Evolutionary conservation across 2,329 filamentous ascomycete species (phyloP).

Genomic region (Trichophyton rubrum): DNA sequence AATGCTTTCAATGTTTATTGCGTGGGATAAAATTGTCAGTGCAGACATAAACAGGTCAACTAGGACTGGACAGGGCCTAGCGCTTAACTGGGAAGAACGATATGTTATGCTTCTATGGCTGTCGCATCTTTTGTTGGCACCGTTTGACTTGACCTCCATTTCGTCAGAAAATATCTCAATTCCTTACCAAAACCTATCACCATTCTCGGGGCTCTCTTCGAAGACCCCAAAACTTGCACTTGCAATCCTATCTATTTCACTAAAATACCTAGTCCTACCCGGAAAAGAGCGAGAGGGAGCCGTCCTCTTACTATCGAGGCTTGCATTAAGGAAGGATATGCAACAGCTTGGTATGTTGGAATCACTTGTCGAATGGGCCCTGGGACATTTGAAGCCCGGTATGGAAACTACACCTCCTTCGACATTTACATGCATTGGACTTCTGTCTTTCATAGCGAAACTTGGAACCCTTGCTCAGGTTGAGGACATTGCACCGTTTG

Average conservation of each 20-base stretch:
- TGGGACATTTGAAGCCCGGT: slow-evolving; percentile 45
- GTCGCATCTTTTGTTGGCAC: slow-evolving; percentile 67
- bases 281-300: slow-evolving; percentile 86
- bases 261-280: slow-evolving; percentile 58
- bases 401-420: slow-evolving; percentile 32
- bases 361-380: slow-evolving; percentile 57
- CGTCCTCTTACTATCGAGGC: slow-evolving; percentile 64
- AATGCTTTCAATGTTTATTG: slow-evolving; percentile 62
- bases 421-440: slow-evolving; percentile 65
- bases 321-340: slow-evolving; percentile 82
- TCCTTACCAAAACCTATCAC: slow-evolving; percentile 22
- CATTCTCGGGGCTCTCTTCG: slow-evolving; percentile 37
- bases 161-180: slow-evolving; percentile 41
- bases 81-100: slow-evolving; percentile 70
- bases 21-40: slow-evolving; percentile 28
- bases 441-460: slow-evolving; percentile 67
- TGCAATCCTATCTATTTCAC: slow-evolving; percentile 57
- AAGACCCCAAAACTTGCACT: slow-evolving; percentile 57
- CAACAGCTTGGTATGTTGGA: slow-evolving; percentile 59
- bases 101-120: slow-evolving; percentile 85
- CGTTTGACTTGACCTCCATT: slow-evolving; percentile 81
- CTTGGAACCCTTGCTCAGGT: slow-evolving; percentile 60
- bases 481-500: slow-evolving; percentile 57
- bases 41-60: slow-evolving; percentile 12
- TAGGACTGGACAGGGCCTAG: slow-evolving; percentile 15